Evolutionary conservation across 1,284 basidiomycete genomes (phyloP), one percentile per base, ranked within the genome.

Genomic region (Melampsora americana): DNA sequence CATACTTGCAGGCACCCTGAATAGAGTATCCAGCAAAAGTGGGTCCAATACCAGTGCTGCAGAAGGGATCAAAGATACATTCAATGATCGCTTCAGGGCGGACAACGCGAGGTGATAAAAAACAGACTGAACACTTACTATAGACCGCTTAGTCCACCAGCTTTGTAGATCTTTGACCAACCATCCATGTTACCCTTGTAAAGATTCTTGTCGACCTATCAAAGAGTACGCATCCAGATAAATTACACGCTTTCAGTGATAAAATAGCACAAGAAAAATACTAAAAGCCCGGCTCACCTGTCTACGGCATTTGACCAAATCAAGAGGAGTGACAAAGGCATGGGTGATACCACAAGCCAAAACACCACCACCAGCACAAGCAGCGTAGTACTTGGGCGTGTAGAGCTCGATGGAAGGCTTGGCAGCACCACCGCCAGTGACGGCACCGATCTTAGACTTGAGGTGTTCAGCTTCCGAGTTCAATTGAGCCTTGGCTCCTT

Each of bases 271-370:
- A 23, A 26, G 20, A 20, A 67, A n/a, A 11, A 66, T 16, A 18
- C 28, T 35, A 67, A 53, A 18, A 11, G 26, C 7, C 16, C 32
- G 18, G 61, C 77, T 20, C 30, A 79, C 79, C 78, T 81, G 81
- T 79, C 81, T 78, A 77, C 81, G 79, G 79, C 81, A 81, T 80
- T 82, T 82, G 78, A 82, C 81, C 60, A 82, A 78, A 77, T 82
- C 81, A 72, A 82, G 81, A 39, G 81, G 81, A 69, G 81, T 82
- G 78, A 82, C 80, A 48, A 82, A 79, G 42, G 80, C 81, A 77
- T 82, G 81, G 67, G 81, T 82, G 66, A 80, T 71, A 79, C 81
- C 81, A 79, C 81, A 82, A 44, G 81, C 81, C 61, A 82, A 65
- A 59, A 80, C 76, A 78, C 81, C 81, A 76, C 81, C 81, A 74